Evolutionary conservation across 2,329 filamentous ascomycete species (phyloP), one percentile per base, ranked within the genome.

Genomic region (Penicillium sp.): DNA sequence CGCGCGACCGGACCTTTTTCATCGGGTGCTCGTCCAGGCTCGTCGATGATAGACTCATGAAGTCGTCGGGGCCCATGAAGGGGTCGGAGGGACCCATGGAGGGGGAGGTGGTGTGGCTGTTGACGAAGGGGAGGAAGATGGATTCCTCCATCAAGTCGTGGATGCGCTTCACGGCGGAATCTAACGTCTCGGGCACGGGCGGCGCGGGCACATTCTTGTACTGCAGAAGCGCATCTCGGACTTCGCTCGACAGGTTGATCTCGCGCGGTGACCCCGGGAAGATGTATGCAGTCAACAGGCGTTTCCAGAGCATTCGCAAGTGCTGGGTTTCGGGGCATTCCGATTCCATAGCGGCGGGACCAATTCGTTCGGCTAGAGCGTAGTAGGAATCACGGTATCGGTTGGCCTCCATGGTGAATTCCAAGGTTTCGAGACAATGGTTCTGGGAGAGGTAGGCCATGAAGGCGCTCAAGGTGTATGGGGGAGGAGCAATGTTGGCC

Each of bases 71-170:
- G 37, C 61, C 71, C 64, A 71, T 76, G 59, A 69, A 77, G 66
- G 67, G 76, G 66, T 71, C 81, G 69, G 71, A 75, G 64, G 79
- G 76, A 42, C 72, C 66, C n/a, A 82, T 78, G 33, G 73, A 71
- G 1, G 78, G 77, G 45, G 81, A 78, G 1, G 80, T 77, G 58
- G 80, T 81, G 48, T 82, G 77, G 61, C 81, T 84, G 75, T 96
- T 93, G 54, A 97, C 82, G 71, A 97, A 99, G 0, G 93, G 93
- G 0, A 96, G 87, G 51, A 97, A 81, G 0, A 97, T 90, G 4
- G 93, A 97, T 73, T 97, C 94, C 68, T 96, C 95, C 93, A 99
- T 97, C 56, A 99, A 81, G 67, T 97, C 94, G 73, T 93, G 93
- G 41, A 97, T 90, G 60, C 96, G 95, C 61, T 85, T 84, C 25